These are phyloP conservation scores for Solanum neorickii DNA, from an alignment of 257 asterid genomes.

Conservation along the genomic window DNA sequence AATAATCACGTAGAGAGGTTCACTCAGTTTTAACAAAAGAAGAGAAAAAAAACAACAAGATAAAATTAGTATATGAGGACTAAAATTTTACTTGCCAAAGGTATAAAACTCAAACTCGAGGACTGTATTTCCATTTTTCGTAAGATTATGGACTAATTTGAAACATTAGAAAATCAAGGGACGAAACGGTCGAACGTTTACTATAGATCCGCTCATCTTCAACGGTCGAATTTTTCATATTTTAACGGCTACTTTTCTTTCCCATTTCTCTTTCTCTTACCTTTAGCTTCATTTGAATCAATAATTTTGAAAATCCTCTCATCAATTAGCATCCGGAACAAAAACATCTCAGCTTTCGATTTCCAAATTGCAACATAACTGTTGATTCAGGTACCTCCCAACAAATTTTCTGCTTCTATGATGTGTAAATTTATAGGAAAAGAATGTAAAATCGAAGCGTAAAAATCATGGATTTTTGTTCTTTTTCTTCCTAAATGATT, in stretches of 20 bases:
- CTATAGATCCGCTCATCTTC: slow-evolving; percentile 6
- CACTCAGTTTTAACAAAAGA: not conserved
- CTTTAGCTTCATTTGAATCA: not conserved
- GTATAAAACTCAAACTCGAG: not conserved
- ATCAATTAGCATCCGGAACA: not conserved
- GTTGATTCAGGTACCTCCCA: not conserved
- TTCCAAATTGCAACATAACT: not conserved
- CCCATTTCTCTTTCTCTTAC: not conserved
- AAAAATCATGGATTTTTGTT: not conserved
- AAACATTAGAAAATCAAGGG: not conserved
- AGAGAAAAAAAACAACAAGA: not conserved
- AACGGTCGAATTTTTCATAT: slow-evolving; percentile 24
- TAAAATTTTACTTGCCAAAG: not conserved
- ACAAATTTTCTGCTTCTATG: not conserved
- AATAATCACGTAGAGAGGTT: not conserved
- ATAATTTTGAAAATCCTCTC: not conserved
- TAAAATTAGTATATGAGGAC: not conserved
- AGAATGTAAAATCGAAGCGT: not conserved
- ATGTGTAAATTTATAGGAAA: not conserved
- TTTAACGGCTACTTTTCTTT: slow-evolving; percentile 11
- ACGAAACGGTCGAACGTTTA: not conserved
- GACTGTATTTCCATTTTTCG: not conserved
- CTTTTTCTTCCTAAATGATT: not conserved
- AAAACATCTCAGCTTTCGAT: not conserved
- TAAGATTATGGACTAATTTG: not conserved